A percentile compares a stretch with the other conserved stretches of the same genome.
phyloP scores from a whole-genome alignment of 768 basidiomycete genomes.

The Kwoniella shandongensis region DNA sequence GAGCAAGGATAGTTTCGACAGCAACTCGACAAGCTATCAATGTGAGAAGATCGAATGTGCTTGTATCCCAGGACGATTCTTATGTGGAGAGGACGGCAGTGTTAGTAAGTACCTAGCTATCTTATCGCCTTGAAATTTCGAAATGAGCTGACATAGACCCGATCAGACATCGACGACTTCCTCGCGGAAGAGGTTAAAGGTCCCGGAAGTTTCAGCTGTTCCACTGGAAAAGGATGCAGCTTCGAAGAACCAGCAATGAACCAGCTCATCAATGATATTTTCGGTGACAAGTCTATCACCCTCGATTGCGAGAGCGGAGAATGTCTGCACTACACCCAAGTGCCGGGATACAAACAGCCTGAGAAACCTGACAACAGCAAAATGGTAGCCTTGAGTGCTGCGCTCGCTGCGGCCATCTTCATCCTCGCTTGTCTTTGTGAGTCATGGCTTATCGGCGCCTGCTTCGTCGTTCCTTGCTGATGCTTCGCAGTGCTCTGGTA shows the following conservation, averaged over 20 bases:
- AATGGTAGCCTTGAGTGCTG: constrained; percentile 82
- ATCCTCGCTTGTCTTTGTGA: constrained; percentile 62
- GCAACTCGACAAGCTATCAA: constrained; percentile 71
- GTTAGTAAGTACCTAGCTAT: constrained; percentile 63
- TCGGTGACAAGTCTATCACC: constrained; percentile 87
- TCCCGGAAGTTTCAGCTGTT: constrained; percentile 82
- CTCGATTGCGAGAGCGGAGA: constrained; percentile 85
- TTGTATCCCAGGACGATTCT: constrained; percentile 89
- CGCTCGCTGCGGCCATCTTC: constrained; percentile 73
- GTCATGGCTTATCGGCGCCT: constrained; percentile 54
- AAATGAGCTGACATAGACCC: constrained; percentile 1
- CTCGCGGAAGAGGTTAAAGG: constrained; percentile 84
- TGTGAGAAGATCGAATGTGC: constrained; percentile 84
- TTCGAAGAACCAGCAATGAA: constrained; percentile 99
- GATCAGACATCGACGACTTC: constrained; percentile 92
- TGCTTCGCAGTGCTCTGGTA: constrained; percentile 74
- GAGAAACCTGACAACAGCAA: constrained; percentile 76
- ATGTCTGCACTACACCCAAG: constrained; percentile 88
- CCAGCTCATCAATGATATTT: constrained; percentile 84
- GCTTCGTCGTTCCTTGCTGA: no score
- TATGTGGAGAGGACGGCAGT: constrained; percentile 93
- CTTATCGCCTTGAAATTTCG: background rate
- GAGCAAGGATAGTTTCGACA: constrained; percentile 37
- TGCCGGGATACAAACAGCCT: constrained; percentile 89
- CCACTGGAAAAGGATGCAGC: constrained; percentile 67